Evolutionary conservation across 2,329 filamentous ascomycete genomes (phyloP).

Genomic region (Aspergillus versicolor): DNA sequence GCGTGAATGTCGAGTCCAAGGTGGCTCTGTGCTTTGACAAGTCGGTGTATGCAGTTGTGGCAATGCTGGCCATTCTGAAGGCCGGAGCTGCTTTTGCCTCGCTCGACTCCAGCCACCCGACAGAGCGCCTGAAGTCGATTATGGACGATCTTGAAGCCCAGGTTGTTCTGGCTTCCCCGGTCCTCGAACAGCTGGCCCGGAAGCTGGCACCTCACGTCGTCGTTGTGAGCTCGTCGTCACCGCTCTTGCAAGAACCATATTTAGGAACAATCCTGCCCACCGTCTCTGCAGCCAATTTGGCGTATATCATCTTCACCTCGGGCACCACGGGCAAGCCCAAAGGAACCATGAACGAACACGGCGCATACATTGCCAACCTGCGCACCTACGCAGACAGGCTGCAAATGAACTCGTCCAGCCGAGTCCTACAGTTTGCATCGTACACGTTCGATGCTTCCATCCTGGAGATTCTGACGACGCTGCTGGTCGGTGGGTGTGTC

Average conservation of each 20-base stretch:
- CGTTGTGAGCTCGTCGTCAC: not conserved
- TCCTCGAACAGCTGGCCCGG: not conserved
- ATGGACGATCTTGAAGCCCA: not conserved
- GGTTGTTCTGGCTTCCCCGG: not conserved
- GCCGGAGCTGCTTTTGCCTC: constrained; percentile 24
- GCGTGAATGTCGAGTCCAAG: constrained; percentile 25
- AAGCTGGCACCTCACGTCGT: not conserved
- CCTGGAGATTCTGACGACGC: constrained; percentile 34
- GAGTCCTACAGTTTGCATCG: constrained; percentile 37
- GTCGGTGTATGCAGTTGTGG: constrained; percentile 22
- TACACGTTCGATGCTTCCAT: constrained; percentile 43
- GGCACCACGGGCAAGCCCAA: constrained; percentile 23
- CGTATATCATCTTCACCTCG: constrained; percentile 20
- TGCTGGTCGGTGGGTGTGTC: constrained; percentile 42
- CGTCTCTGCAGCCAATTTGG: not conserved
- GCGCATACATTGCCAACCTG: not conserved
- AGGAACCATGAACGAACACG: constrained; percentile 17
- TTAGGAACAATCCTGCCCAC: too few relatives aligned
- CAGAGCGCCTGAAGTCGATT: constrained; percentile 1
- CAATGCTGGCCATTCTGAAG: constrained; percentile 25
- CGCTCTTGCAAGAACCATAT: too few relatives aligned
- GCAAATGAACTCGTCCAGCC: constrained; percentile 1
- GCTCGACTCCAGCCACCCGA: constrained; percentile 22
- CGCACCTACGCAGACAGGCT: not conserved
- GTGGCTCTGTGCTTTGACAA: constrained; percentile 28